Conservation (phyloP, 306 rosid species). For the Medicago ruthenica region DNA sequence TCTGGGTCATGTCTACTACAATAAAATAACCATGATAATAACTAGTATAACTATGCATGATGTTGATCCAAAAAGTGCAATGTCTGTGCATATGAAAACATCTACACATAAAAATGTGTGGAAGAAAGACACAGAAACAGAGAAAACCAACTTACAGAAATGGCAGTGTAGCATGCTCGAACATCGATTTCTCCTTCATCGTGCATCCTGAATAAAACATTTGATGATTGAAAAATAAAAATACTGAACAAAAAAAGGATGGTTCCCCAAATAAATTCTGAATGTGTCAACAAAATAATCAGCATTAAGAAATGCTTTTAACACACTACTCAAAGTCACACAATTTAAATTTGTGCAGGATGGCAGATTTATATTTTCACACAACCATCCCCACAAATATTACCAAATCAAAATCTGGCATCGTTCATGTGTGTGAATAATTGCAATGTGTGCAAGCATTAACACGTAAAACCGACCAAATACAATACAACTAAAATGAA, state of each 20-base stretch:
- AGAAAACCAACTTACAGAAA: constrained; percentile 72
- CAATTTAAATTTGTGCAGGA: neutral
- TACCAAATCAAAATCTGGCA: constrained; percentile 29
- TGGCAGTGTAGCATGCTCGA: constrained; percentile 96
- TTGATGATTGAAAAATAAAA: constrained; percentile 28
- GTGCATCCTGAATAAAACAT: constrained; percentile 70
- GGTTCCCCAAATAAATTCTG: constrained; percentile 13
- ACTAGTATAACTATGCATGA: constrained; percentile 4
- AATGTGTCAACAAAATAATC: constrained; percentile 33
- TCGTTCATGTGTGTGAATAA: neutral
- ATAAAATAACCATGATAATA: constrained; percentile 14
- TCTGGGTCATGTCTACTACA: constrained; percentile 15
- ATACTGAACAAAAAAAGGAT: constrained; percentile 5
- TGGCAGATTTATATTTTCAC: constrained; percentile 26
- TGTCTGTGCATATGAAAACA: constrained; percentile 1
- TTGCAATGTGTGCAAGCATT: constrained; percentile 13
- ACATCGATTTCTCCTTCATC: constrained; percentile 90
- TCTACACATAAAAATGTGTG: constrained; percentile 9
- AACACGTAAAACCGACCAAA: neutral
- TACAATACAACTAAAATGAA: constrained; percentile 23
- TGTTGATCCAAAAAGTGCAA: constrained; percentile 39
- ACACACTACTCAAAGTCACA: constrained; percentile 23
- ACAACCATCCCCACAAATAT: constrained; percentile 30
- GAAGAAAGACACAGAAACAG: constrained; percentile 17
- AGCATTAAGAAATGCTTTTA: constrained; percentile 19